Evolutionary conservation across 2,329 filamentous ascomycete species (phyloP).

Genomic region (Talaromyces rugulosus): DNA sequence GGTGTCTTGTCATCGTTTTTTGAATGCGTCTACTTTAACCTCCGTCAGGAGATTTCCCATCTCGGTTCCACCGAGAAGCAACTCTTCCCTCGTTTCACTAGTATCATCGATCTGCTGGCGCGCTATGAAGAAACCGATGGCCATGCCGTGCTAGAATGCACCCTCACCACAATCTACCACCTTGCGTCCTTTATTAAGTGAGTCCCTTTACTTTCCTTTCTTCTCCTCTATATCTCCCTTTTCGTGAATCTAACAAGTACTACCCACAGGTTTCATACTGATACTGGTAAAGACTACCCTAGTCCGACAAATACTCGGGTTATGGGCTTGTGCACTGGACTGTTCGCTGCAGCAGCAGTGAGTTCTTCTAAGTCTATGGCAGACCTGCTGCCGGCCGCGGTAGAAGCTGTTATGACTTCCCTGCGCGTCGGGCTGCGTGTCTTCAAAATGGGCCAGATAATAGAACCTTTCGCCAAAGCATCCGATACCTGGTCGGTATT

Average conservation of each 20-base stretch:
- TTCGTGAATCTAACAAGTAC: background rate
- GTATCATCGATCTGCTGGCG: background rate
- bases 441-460: background rate
- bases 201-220: background rate
- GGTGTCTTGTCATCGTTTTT: background rate
- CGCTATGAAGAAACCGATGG: background rate
- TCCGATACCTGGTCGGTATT: background rate
- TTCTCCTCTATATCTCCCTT: background rate
- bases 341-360: background rate
- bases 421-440: background rate
- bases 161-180: background rate
- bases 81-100: background rate
- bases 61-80: background rate
- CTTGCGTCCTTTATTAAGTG: background rate
- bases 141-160: background rate
- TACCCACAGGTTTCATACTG: background rate
- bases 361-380: background rate
- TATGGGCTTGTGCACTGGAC: slow-evolving; percentile 1
- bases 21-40: background rate
- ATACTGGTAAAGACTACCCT: background rate
- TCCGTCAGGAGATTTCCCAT: background rate
- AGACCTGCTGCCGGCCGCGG: slow-evolving; percentile 1
- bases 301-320: background rate
- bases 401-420: background rate
- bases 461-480: background rate